Evolutionary conservation across 1,284 basidiomycete species (phyloP).

Genomic region (Pterulicium gracile): DNA sequence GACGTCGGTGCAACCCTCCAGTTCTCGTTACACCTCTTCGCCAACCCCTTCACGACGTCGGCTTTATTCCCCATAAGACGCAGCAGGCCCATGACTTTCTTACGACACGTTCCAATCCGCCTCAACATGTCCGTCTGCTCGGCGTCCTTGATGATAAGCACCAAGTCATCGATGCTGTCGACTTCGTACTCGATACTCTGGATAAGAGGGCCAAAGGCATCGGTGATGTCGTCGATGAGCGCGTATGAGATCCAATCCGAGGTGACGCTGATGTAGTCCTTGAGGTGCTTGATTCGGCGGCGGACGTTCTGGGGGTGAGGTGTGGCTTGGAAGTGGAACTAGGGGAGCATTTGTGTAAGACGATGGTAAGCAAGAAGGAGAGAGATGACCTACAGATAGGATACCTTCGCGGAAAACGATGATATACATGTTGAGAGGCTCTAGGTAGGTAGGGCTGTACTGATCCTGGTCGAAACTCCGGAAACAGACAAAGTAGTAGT

Average conservation of each 20-base stretch:
- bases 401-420: constrained; percentile 99
- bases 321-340: constrained; percentile 97
- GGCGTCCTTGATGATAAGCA: constrained; percentile 82
- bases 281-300: constrained; percentile 96
- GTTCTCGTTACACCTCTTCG: constrained; percentile 98
- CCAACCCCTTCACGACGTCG: constrained; percentile 97
- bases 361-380: background rate
- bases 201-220: constrained; percentile 97
- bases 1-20: constrained; percentile 98
- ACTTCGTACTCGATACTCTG: constrained; percentile 99
- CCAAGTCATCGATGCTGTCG: constrained; percentile 97
- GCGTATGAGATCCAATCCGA: constrained; percentile 99
- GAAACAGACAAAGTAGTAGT: constrained; percentile 99
- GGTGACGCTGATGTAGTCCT: constrained; percentile 98
- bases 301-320: constrained; percentile 98
- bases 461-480: constrained; percentile 98
- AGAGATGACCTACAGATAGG: constrained; percentile 55
- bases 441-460: constrained; percentile 94
- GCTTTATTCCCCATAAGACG: constrained; percentile 98
- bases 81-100: constrained; percentile 98
- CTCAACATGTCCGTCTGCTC: constrained; percentile 54
- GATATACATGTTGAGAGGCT: constrained; percentile 99
- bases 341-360: background rate
- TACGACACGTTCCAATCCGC: constrained; percentile 94
- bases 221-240: constrained; percentile 98